phyloP scores from a whole-genome alignment of 2,329 filamentous ascomycete species.

The Fusarium pseudograminearum region DNA sequence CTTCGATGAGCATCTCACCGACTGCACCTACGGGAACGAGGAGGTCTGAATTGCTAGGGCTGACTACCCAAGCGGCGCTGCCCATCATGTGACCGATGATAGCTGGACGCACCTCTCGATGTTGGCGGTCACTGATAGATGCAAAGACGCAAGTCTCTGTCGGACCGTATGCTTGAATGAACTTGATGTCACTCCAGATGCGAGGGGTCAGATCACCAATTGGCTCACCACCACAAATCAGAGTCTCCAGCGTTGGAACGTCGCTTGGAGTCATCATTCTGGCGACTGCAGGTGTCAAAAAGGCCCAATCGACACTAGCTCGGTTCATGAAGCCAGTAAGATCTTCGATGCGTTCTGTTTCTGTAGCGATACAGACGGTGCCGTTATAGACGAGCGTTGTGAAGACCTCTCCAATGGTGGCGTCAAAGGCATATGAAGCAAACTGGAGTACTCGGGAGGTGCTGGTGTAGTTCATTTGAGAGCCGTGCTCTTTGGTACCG shows the following conservation, averaged over 20 bases:
- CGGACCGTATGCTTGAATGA: slow-evolving; percentile 43
- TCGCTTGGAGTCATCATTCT: neutral
- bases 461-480: neutral
- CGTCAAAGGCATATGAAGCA: slow-evolving; percentile 1
- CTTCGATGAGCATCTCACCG: neutral
- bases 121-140: slow-evolving; percentile 17
- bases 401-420: neutral
- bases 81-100: neutral
- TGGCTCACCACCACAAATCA: neutral
- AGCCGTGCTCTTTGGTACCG: neutral
- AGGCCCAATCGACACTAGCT: neutral
- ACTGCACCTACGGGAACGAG: neutral
- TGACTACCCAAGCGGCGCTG: neutral
- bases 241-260: neutral
- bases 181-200: slow-evolving; percentile 19
- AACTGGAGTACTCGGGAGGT: neutral
- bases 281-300: neutral
- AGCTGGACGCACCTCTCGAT: neutral
- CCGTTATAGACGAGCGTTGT: neutral
- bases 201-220: slow-evolving; percentile 10
- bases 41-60: neutral
- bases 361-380: neutral
- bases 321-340: neutral
- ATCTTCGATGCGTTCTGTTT: neutral
- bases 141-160: slow-evolving; percentile 31